Evolutionary conservation across 2,329 filamentous ascomycete species (phyloP).

Genomic region (Aspergillus unguis): DNA sequence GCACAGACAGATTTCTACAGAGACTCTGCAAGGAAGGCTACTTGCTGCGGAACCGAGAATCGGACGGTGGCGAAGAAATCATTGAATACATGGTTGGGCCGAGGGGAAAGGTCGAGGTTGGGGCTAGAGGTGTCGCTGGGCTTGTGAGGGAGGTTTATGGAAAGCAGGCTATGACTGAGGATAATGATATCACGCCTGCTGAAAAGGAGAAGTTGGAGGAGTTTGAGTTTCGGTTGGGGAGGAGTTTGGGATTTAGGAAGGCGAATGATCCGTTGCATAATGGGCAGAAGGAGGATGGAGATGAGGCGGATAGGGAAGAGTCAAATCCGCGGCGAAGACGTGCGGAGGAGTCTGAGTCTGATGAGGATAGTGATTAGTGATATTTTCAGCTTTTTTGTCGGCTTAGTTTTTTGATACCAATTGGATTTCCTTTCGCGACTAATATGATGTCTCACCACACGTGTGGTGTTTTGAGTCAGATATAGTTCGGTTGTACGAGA

Average conservation of each 20-base stretch:
- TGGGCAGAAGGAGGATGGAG: constrained; percentile 9
- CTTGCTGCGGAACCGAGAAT: constrained; percentile 69
- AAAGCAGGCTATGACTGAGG: constrained; percentile 22
- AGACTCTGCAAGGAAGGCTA: constrained; percentile 80
- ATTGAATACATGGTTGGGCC: constrained; percentile 82
- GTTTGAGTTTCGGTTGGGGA: constrained; percentile 58
- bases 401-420: not conserved
- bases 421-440: too few species aligned
- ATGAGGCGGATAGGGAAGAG: constrained; percentile 3
- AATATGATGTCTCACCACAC: too few species aligned
- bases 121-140: constrained; percentile 68
- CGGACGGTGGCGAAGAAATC: constrained; percentile 66
- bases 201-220: constrained; percentile 47
- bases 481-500: too few species aligned
- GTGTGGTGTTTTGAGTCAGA: too few species aligned
- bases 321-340: constrained; percentile 1
- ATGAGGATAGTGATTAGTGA: constrained; percentile 11
- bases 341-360: constrained; percentile 2
- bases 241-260: constrained; percentile 57
- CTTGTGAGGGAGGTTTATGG: constrained; percentile 61
- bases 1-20: constrained; percentile 70
- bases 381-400: not conserved
- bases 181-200: constrained; percentile 14
- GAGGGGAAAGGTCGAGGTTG: constrained; percentile 80
- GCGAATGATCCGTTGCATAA: not conserved